These are phyloP conservation scores for Ostreobium quekettii DNA, from an alignment of 139 green algal species.

Conservation along the genomic window DNA sequence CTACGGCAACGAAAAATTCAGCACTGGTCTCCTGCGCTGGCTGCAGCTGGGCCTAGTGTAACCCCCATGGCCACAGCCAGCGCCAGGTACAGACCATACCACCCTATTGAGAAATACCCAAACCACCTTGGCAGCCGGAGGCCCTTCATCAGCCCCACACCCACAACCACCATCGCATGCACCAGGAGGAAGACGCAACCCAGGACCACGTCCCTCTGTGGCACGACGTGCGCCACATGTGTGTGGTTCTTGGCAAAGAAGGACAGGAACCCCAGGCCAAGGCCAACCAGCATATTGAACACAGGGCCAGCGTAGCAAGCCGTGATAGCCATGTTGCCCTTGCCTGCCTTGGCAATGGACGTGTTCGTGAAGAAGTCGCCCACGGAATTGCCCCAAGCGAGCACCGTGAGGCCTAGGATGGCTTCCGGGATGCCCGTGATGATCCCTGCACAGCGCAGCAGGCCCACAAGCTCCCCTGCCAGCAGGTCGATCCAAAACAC, in stretches of 20 bases:
- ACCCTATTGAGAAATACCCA: constrained; percentile 54
- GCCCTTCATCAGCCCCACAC: constrained; percentile 34
- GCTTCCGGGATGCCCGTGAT: constrained; percentile 43
- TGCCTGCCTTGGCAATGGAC: constrained; percentile 55
- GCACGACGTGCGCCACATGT: background rate
- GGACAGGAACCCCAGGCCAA: constrained; percentile 49
- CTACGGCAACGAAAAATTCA: too few relatives aligned
- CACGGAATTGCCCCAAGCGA: constrained; percentile 84
- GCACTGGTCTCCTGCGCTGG: too few relatives aligned
- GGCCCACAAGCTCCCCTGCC: constrained; percentile 53
- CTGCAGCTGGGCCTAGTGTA: too few relatives aligned
- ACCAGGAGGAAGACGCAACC: constrained; percentile 47
- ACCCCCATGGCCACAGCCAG: constrained; percentile 20
- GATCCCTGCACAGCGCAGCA: constrained; percentile 55
- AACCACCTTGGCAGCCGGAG: constrained; percentile 46
- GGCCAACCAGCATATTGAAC: constrained; percentile 81
- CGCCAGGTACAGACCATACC: constrained; percentile 58
- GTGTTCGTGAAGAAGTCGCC: constrained; percentile 75
- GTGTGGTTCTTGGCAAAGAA: constrained; percentile 34
- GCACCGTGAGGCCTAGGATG: constrained; percentile 74
- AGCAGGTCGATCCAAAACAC: constrained; percentile 71
- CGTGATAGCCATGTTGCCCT: constrained; percentile 73
- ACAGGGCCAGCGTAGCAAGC: constrained; percentile 84
- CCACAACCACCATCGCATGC: constrained; percentile 46
- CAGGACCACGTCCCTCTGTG: constrained; percentile 16